Conservation (phyloP, 108 stramenopile genomes). For the Cyclotella choctawhatcheeana region DNA sequence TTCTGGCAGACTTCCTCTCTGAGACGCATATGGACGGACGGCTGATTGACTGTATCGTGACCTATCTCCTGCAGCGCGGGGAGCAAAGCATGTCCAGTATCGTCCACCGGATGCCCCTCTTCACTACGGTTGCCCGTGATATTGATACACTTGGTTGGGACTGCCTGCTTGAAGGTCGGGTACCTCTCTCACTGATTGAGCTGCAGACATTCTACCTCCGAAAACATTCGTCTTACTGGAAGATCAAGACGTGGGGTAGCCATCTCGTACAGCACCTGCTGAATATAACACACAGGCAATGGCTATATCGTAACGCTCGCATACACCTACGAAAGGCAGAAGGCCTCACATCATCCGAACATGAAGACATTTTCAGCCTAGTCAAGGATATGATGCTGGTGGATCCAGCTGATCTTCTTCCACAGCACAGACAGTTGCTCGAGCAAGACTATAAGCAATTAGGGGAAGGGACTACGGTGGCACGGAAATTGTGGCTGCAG, state of each 20-base stretch:
- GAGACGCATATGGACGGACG: not conserved
- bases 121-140: not conserved
- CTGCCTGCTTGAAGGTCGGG: not conserved
- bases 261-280: constrained; percentile 2
- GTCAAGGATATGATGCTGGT: constrained; percentile 1
- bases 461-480: not conserved
- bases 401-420: constrained; percentile 1
- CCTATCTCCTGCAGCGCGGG: not conserved
- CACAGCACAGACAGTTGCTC: not conserved
- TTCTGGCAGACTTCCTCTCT: not conserved
- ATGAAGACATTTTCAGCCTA: not conserved
- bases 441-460: not conserved
- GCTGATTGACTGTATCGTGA: not conserved
- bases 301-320: constrained; percentile 14
- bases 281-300: not conserved
- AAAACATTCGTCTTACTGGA: not conserved
- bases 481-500: constrained; percentile 2
- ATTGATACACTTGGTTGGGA: constrained; percentile 7
- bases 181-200: not conserved
- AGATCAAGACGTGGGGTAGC: not conserved
- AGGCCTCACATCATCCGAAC: not conserved
- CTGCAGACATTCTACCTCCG: not conserved
- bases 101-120: not conserved
- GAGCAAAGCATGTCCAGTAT: not conserved
- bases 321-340: not conserved